Evolutionary conservation across 352 stramenopile genomes (phyloP).

Genomic region (Pythium sukuiense): DNA sequence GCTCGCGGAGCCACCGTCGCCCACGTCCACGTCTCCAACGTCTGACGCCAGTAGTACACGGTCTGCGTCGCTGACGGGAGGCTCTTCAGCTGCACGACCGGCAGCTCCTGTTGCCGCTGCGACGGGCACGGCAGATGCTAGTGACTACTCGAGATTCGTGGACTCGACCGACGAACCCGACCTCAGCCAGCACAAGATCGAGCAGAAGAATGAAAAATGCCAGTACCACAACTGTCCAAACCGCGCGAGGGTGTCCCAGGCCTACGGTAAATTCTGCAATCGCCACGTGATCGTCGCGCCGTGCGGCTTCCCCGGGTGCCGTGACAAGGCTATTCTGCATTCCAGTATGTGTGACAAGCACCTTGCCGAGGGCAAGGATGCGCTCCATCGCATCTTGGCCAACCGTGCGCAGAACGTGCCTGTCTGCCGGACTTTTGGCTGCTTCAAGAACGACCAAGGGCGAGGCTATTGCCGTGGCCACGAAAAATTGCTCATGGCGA

Average conservation of each 20-base stretch:
- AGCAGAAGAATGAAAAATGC: conserved; percentile 69
- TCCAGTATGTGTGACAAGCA: conserved; percentile 78
- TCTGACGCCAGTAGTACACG: conserved; percentile 24
- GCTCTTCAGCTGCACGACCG: conserved; percentile 18
- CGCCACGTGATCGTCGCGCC: conserved; percentile 83
- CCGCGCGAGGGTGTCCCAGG: conserved; percentile 69
- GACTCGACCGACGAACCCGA: conserved; percentile 49
- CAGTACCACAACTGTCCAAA: conserved; percentile 79
- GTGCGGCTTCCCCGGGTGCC: conserved; percentile 84
- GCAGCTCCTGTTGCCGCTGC: conserved; percentile 21
- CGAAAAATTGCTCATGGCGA: conserved; percentile 87
- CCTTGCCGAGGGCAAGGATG: conserved; percentile 62
- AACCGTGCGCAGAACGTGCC: conserved; percentile 74
- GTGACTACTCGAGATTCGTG: conserved; percentile 44
- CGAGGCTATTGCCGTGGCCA: conserved; percentile 82
- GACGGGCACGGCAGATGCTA: conserved; percentile 20
- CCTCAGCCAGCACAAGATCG: conserved; percentile 54
- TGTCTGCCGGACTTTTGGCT: conserved; percentile 71
- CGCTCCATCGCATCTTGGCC: conserved; percentile 62
- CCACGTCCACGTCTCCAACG: conserved; percentile 24
- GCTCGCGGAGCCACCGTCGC: conserved; percentile 6
- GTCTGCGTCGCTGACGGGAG: conserved; percentile 9
- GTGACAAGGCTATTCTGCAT: conserved; percentile 63
- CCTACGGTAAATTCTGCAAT: conserved; percentile 86
- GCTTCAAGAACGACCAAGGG: conserved; percentile 89